These are phyloP conservation scores for Emericellopsis terricola DNA, from an alignment of 495 filamentous ascomycete genomes.

Conservation along the genomic window DNA sequence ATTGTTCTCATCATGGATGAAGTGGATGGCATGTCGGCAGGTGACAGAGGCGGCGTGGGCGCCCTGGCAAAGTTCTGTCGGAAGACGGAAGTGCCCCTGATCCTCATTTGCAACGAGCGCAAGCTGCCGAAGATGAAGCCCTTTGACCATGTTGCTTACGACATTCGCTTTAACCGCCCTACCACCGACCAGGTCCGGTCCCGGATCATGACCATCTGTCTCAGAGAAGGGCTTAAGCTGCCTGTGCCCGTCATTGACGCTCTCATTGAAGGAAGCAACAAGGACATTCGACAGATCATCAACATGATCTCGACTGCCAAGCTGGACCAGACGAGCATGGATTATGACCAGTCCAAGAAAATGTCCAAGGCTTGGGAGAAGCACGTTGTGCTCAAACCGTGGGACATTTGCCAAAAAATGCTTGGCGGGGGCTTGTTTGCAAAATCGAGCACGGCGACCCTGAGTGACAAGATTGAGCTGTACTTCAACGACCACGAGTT, in stretches of 20 bases:
- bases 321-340: constrained; percentile 60
- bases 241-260: constrained; percentile 78
- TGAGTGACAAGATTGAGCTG: constrained; percentile 95
- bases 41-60: constrained; percentile 89
- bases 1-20: constrained; percentile 97
- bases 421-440: constrained; percentile 76
- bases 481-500: constrained; percentile 99
- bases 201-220: constrained; percentile 84
- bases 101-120: constrained; percentile 95
- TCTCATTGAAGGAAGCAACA: constrained; percentile 82
- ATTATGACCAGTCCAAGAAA: constrained; percentile 64
- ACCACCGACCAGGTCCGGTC: constrained; percentile 78
- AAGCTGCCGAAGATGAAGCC: constrained; percentile 92
- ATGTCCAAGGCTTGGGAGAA: constrained; percentile 99
- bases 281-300: constrained; percentile 94
- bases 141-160: constrained; percentile 68
- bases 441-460: constrained; percentile 55
- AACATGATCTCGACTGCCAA: constrained; percentile 96
- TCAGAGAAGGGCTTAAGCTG: constrained; percentile 74
- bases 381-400: constrained; percentile 85
- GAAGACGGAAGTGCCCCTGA: constrained; percentile 87
- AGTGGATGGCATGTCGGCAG: constrained; percentile 97
- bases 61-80: constrained; percentile 86
- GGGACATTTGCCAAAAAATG: constrained; percentile 92
- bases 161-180: constrained; percentile 75